Base-by-base conservation (phyloP, 805 yeast genomes). In the Wickerhamomyces strasburgensis region DNA sequence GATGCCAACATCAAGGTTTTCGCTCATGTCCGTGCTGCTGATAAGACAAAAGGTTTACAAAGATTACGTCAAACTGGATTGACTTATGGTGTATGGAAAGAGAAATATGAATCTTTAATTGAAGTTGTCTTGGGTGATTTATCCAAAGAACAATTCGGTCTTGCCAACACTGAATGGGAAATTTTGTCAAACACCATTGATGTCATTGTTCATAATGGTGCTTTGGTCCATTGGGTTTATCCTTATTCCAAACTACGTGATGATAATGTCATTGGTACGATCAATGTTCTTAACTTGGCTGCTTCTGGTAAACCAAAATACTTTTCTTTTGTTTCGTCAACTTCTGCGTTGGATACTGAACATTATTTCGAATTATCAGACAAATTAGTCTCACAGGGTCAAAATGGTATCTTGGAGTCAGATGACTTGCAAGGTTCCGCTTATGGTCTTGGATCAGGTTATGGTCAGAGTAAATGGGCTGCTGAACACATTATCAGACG, bases 381-480 rank as follows among this genome's bases (percentile, higher is more conserved):
- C 50, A 70, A 74, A 45, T 59, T 81, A 19, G 61, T 75, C 6
- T 69, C 77, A 11, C 67, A 74, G 42, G 95, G 94, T 5, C 67
- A 72, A 37, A 57, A 64, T 4, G 97, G 97, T 46, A 61, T 93
- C 42, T 73, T 76, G 13, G 99, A 93, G 60, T 62, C 80, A 5
- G 99, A 93, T 60, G 84, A 81, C 49, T 70, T 93, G 48, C 60
- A 68, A 51, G 97, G 97, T 1, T 84, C 98, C 2, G 70, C 85
- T 14, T 57, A 62, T 5, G 97, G 96, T 1, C 70, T 93, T 40
- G 84, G 88, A 19, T 84, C 81, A 42, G 99, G 98, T 14, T 93
- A 93, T 57, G 99, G 99, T 31, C 99, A 94, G 66, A 76, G 93
- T 48, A 93, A 93, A 61, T 93, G 99, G 99, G 87, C 88, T 26